phyloP scores from a whole-genome alignment of 2,329 filamentous ascomycete genomes.

The Cladosporium sp. region DNA sequence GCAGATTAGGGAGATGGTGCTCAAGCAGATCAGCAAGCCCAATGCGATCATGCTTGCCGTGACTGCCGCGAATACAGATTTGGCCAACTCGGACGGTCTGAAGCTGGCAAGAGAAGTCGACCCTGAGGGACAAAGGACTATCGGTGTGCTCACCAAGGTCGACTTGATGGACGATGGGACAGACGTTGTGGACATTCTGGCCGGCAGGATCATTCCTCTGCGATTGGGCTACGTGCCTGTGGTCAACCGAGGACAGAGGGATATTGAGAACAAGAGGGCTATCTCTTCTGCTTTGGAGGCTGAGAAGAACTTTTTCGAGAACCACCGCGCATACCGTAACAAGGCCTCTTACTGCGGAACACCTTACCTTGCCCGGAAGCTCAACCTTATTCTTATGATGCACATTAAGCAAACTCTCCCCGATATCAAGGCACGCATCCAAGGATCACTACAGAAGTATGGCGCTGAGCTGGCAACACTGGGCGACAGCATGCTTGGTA shows the following conservation, averaged over 20 bases:
- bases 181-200: constrained; percentile 96
- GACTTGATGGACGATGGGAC: constrained; percentile 99
- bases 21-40: constrained; percentile 97
- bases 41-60: constrained; percentile 98
- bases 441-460: constrained; percentile 92
- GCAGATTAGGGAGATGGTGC: constrained; percentile 95
- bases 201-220: constrained; percentile 92
- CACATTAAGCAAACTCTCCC: constrained; percentile 99
- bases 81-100: constrained; percentile 96
- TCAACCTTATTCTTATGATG: constrained; percentile 99
- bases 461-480: constrained; percentile 72
- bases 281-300: constrained; percentile 88
- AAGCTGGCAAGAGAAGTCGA: constrained; percentile 96
- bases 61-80: constrained; percentile 92
- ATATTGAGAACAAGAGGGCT: constrained; percentile 97
- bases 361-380: constrained; percentile 90
- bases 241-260: constrained; percentile 93
- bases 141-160: constrained; percentile 97
- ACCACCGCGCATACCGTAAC: constrained; percentile 97
- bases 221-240: constrained; percentile 94
- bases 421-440: constrained; percentile 95
- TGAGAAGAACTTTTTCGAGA: constrained; percentile 96
- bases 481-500: constrained; percentile 91
- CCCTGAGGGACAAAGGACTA: constrained; percentile 93
- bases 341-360: constrained; percentile 99